phyloP scores from a whole-genome alignment of 495 filamentous ascomycete species.

The Cetradonia linearis region DNA sequence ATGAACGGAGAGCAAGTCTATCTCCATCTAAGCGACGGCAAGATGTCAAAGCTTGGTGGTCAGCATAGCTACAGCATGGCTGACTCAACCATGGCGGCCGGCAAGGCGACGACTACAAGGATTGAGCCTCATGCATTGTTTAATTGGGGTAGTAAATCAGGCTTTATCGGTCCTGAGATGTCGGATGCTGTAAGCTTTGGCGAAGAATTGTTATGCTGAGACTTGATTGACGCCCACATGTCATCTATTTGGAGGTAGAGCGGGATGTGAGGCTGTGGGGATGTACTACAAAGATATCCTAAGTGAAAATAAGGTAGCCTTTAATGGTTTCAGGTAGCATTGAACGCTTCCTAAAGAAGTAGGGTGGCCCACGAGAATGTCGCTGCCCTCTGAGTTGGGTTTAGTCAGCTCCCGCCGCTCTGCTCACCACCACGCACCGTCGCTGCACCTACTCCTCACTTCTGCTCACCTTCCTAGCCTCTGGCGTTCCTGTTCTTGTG shows the following conservation, averaged over 20 bases:
- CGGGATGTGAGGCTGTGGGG: background rate
- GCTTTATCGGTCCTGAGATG: background rate
- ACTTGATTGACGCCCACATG: background rate
- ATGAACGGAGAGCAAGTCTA: background rate
- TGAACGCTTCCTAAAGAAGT: too few relatives aligned
- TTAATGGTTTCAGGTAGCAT: too few relatives aligned
- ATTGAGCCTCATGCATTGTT: background rate
- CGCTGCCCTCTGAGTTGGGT: too few relatives aligned
- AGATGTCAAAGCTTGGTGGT: background rate
- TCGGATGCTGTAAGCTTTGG: background rate
- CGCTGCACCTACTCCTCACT: background rate
- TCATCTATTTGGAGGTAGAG: background rate
- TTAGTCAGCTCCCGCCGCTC: too few relatives aligned
- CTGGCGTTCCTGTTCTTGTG: background rate
- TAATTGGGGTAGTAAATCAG: background rate
- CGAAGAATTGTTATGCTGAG: background rate
- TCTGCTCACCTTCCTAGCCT: background rate
- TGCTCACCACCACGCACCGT: too few relatives aligned
- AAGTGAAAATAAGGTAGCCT: too few relatives aligned
- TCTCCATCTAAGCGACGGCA: background rate
- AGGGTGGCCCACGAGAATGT: too few relatives aligned
- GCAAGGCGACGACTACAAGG: background rate
- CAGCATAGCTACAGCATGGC: background rate
- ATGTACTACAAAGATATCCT: too few relatives aligned
- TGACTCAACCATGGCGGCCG: background rate